Percentiles rank a stretch among this genome's conserved stretches.
Conservation (phyloP, 2,329 filamentous ascomycete species). For the Colletotrichum spinosum region DNA sequence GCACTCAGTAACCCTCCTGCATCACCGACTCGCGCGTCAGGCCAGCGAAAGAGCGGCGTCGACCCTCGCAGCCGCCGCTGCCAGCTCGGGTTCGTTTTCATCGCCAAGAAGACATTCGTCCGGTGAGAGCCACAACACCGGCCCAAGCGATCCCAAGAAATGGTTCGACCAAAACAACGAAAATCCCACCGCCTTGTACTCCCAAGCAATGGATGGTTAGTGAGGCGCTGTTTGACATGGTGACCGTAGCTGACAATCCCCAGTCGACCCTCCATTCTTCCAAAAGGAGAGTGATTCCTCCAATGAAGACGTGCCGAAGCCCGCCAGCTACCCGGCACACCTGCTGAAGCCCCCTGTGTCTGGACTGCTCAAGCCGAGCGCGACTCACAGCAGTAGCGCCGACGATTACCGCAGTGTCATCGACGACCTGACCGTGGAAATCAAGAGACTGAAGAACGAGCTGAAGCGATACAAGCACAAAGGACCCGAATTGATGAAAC, state of each 20-base stretch:
- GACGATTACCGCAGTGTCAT: constrained; percentile 87
- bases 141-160: constrained; percentile 60
- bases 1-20: constrained; percentile 59
- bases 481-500: constrained; percentile 73
- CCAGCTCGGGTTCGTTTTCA: constrained; percentile 35
- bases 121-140: constrained; percentile 61
- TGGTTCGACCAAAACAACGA: constrained; percentile 68
- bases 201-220: constrained; percentile 62
- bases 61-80: constrained; percentile 26
- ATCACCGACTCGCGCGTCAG: constrained; percentile 60
- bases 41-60: constrained; percentile 43
- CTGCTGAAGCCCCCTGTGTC: constrained; percentile 40
- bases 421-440: constrained; percentile 87
- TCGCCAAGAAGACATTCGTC: constrained; percentile 56
- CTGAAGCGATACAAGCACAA: constrained; percentile 77
- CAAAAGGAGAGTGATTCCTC: constrained; percentile 65
- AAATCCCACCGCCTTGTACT: constrained; percentile 57
- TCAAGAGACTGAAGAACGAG: constrained; percentile 80
- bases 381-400: constrained; percentile 68
- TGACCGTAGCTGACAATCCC: too few relatives aligned
- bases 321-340: constrained; percentile 38
- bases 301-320: constrained; percentile 54
- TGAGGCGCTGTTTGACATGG: not conserved
- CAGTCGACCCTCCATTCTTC: constrained; percentile 66
- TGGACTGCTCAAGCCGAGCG: constrained; percentile 44